These are phyloP conservation scores for Pseudognaphalium luteoalbum DNA, from an alignment of 129 eudicot genomes.

Conservation along the genomic window DNA sequence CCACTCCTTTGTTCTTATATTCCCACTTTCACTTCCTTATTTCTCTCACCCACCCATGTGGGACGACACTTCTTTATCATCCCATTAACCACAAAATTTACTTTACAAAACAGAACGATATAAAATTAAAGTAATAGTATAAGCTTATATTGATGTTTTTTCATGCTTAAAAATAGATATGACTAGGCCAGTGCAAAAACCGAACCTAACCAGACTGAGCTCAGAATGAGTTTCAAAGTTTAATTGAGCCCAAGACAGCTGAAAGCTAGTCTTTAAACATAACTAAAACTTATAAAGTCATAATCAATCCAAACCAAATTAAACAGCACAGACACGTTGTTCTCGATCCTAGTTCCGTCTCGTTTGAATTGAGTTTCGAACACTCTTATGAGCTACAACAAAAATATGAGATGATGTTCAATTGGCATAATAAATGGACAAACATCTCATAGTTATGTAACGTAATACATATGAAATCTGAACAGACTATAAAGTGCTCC, in stretches of 20 bases:
- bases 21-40: background rate
- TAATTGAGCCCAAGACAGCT: background rate
- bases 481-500: no score
- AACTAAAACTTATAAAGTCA: background rate
- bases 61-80: background rate
- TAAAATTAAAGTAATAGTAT: no score
- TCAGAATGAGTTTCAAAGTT: background rate
- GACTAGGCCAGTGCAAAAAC: background rate
- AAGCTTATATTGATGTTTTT: background rate
- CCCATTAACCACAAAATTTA: no score
- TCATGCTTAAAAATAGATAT: no score
- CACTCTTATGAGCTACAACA: background rate
- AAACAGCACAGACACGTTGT: no score
- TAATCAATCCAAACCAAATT: no score
- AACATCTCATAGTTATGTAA: no score
- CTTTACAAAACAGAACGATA: no score
- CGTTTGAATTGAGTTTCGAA: no score
- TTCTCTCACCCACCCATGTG: constrained; percentile 15
- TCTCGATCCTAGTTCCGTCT: background rate
- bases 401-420: no score
- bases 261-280: background rate
- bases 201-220: background rate
- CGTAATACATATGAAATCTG: no score
- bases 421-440: no score
- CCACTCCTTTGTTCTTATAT: background rate